Evolutionary conservation across 2,329 filamentous ascomycete genomes (phyloP), one percentile per base, ranked within the genome.

Genomic region (Colletotrichum melonis): DNA sequence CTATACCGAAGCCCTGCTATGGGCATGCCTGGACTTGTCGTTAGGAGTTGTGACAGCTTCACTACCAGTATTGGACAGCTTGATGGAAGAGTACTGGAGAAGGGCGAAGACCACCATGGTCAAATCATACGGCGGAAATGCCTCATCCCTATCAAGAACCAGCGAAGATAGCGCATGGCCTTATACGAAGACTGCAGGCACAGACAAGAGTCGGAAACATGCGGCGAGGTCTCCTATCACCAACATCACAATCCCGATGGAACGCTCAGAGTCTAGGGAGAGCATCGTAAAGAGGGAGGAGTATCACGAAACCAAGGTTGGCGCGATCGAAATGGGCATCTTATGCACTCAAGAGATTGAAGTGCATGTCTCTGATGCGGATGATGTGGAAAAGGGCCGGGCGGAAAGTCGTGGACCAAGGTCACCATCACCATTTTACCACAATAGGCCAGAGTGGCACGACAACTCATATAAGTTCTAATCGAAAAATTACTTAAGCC

Each of bases 1-100:
- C 30, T 81, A 80, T 46, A 77, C 77, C 32, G 63, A 76, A 11
- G 74, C 80, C 8, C 74, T 79, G 38, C 69, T 78, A 7, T 82
- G 81, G 81, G 78, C 77, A 2, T 74, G 79, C 5, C 60, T 82
- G 22, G 81, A 83, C 26, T 74, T 83, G 1, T 77, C 78, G 22
- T 78, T 82, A 19, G 81, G 79, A 26, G 77, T 79, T 22, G 63
- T 80, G 8, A 78, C 78, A 12, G 81, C 81, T 32, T 81, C 80
- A 2, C 78, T 83, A 2, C 81, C 81, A 2, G 77, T 82, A 7
- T 76, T 83, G 46, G 79, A 80, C 28, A 79, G 58, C 2, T 11
- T 68, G 26, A 7, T 72, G 26, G 69, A 72, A 3, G 68, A 58
- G 14, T 68, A 42, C 19, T 68, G 69, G 69, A 59, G 14, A 7